phyloP scores from a whole-genome alignment of 148 eudicot species.

The Chenopodium berlandieri region DNA sequence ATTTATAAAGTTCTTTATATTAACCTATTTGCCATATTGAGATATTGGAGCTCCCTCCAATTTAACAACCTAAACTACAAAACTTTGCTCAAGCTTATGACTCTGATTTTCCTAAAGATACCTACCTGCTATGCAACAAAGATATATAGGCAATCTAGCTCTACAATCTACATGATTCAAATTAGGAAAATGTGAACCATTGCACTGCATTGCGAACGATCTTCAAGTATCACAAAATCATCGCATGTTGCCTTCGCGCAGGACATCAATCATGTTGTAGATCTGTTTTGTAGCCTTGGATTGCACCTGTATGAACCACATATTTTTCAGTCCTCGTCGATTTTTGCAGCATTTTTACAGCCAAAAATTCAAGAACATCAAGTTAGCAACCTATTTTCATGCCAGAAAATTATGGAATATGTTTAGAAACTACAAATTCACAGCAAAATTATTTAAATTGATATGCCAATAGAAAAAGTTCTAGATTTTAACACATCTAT shows the following conservation, averaged over 20 bases:
- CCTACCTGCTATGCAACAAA: not conserved
- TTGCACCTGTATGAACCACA: conserved; percentile 46
- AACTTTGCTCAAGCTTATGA: not conserved
- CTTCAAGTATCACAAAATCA: conserved; percentile 15
- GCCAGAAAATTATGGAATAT: not conserved
- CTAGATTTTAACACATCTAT: not conserved
- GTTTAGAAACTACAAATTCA: too few relatives aligned
- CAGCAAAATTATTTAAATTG: not conserved
- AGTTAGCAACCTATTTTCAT: not conserved
- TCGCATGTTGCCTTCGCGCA: conserved; percentile 64
- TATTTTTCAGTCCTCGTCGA: not conserved
- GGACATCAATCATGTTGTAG: conserved; percentile 68
- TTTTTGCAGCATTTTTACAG: not conserved
- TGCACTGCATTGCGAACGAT: not conserved
- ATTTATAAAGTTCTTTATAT: too few relatives aligned
- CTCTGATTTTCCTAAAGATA: not conserved
- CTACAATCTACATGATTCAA: not conserved
- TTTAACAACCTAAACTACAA: not conserved
- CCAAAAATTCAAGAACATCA: not conserved
- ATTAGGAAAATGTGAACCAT: not conserved
- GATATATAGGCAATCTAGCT: not conserved
- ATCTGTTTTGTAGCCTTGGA: conserved; percentile 68
- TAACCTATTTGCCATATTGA: too few relatives aligned
- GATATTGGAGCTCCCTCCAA: too few relatives aligned
- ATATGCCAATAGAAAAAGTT: not conserved